phyloP scores from a whole-genome alignment of 257 asterid genomes.

The Jacaranda copaia region DNA sequence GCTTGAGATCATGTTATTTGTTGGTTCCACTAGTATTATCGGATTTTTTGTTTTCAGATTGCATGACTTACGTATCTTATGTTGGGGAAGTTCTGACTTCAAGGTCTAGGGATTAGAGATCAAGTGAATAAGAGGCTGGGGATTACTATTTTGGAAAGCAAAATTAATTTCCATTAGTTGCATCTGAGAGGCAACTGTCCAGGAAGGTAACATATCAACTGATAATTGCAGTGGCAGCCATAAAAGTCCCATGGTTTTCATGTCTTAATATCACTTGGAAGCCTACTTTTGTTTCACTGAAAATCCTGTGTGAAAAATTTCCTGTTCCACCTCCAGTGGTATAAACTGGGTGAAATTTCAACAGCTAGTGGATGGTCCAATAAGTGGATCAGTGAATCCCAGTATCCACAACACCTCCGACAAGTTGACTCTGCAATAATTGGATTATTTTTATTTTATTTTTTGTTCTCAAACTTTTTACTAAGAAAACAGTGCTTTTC shows the following conservation, averaged over 20 bases:
- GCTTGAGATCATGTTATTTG: constrained; percentile 1
- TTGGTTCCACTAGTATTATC: background rate
- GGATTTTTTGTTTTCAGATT: background rate
- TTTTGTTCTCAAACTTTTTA: background rate
- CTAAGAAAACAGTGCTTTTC: background rate
- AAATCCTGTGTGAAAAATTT: too few species aligned
- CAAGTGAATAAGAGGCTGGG: background rate
- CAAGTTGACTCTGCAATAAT: background rate
- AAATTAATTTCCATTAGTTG: background rate
- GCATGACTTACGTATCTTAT: background rate
- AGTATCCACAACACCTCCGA: background rate
- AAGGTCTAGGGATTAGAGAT: constrained; percentile 13
- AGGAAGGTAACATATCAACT: too few species aligned
- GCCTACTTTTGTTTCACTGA: too few species aligned
- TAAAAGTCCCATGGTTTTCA: too few species aligned
- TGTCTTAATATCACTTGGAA: too few species aligned
- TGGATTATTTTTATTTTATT: background rate
- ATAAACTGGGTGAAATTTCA: too few species aligned
- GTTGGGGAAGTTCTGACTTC: constrained; percentile 19
- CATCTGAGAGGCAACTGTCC: too few species aligned
- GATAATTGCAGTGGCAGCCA: too few species aligned
- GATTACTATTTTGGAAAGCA: constrained; percentile 13
- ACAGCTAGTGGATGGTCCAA: background rate
- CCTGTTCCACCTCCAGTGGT: background rate
- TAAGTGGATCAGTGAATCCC: background rate